Evolutionary conservation across 2,329 filamentous ascomycete species (phyloP).

Genomic region (Ustulina deusta): DNA sequence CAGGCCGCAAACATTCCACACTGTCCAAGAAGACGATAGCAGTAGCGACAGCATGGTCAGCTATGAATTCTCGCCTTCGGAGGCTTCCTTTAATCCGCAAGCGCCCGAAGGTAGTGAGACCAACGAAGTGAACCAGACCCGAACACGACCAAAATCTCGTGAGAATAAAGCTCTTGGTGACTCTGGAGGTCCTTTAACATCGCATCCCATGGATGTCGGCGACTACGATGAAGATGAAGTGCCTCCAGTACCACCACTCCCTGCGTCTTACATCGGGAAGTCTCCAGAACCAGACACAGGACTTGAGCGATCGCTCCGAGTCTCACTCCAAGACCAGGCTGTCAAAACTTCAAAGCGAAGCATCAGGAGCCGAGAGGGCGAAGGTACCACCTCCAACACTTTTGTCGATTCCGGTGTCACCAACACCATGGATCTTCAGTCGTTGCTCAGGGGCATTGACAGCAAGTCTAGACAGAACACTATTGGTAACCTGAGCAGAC

Average conservation of each 20-base stretch:
- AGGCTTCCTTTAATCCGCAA: constrained; percentile 69
- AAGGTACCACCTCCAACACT: constrained; percentile 44
- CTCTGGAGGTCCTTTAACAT: constrained; percentile 47
- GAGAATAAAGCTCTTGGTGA: constrained; percentile 48
- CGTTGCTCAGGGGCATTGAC: constrained; percentile 52
- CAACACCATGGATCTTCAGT: constrained; percentile 49
- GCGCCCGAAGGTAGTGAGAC: constrained; percentile 47
- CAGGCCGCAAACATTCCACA: constrained; percentile 55
- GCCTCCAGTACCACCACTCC: constrained; percentile 69
- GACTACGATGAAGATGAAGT: constrained; percentile 55
- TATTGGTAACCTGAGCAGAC: constrained; percentile 50
- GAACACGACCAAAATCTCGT: constrained; percentile 45
- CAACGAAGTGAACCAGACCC: constrained; percentile 33
- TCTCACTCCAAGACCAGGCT: constrained; percentile 54
- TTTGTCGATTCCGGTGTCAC: constrained; percentile 42
- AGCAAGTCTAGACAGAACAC: constrained; percentile 51
- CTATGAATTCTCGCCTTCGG: constrained; percentile 75
- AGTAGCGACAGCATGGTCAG: constrained; percentile 77
- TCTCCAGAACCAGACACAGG: constrained; percentile 39
- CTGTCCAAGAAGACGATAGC: constrained; percentile 58
- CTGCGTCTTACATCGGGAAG: constrained; percentile 50
- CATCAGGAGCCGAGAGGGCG: constrained; percentile 49
- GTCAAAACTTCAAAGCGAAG: constrained; percentile 47
- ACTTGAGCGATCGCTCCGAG: constrained; percentile 44
- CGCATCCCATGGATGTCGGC: constrained; percentile 49